Conservation (phyloP, 2,329 filamentous ascomycete species). For the Cytospora mali region DNA sequence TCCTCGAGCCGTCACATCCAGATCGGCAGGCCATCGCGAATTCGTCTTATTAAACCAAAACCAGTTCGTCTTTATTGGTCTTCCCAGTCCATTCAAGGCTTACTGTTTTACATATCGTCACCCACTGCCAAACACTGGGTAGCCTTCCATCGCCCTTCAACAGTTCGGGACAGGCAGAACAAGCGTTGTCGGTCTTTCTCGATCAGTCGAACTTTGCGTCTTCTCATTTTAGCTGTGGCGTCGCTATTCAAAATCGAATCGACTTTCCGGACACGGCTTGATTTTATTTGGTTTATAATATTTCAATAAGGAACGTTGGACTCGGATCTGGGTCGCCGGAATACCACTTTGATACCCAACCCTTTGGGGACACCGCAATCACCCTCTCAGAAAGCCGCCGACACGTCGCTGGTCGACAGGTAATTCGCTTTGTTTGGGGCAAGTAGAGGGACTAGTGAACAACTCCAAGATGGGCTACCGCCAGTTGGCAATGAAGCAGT, state of each 20-base stretch:
- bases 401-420: slow-evolving; percentile 60
- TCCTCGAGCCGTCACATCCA: slow-evolving; percentile 41
- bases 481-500: slow-evolving; percentile 61
- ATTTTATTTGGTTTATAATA: slow-evolving; percentile 24
- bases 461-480: slow-evolving; percentile 43
- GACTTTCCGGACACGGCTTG: slow-evolving; percentile 36
- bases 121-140: too few species aligned
- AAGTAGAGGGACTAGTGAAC: slow-evolving; percentile 33
- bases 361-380: slow-evolving; percentile 26
- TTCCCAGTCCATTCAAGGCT: not conserved
- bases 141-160: slow-evolving; percentile 33
- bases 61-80: slow-evolving; percentile 19
- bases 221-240: slow-evolving; percentile 54
- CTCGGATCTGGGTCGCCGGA: not conserved
- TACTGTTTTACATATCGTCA: too few species aligned
- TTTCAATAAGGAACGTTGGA: slow-evolving; percentile 34
- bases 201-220: slow-evolving; percentile 38
- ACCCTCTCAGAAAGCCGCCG: slow-evolving; percentile 30
- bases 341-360: slow-evolving; percentile 24
- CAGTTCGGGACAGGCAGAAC: slow-evolving; percentile 48
- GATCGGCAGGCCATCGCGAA: slow-evolving; percentile 34
- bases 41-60: slow-evolving; percentile 32
- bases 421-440: slow-evolving; percentile 37
- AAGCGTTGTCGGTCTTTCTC: slow-evolving; percentile 42
- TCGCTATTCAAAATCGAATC: slow-evolving; percentile 46